Evolutionary conservation across 331 rosid genomes (phyloP), one percentile per base, ranked within the genome.

Genomic region (Ulmus americana): DNA sequence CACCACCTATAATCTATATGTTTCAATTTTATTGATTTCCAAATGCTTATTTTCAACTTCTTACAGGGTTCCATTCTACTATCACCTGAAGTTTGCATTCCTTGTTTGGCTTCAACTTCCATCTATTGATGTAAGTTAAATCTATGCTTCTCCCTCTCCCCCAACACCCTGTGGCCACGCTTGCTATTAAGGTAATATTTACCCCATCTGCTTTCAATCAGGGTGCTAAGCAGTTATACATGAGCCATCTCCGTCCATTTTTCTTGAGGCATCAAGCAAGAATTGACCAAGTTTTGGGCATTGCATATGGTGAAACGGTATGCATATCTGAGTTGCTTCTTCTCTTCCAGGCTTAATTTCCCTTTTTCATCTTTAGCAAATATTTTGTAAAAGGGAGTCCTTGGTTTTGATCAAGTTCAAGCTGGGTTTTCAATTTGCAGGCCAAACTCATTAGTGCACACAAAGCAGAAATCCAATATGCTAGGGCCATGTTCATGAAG

Each of bases 61-160:
- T 40, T 61, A 70, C 83, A 86, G 98, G 98, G 70, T 74, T 78
- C 98, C 98, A 50, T 63, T 88, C 78, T 92, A 92, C 83, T 92
- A 92, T 70, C 98, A 86, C 70, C 10, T 86, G 77, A 89, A 92
- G 84, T 88, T 91, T 64, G 96, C 94, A 48, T 92, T 92, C 82
- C 96, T 92, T 75, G 95, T 92, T 61, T 92, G 98, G 97, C 95
- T 92, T 74, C 98, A 92, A 79, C 96, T 92, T 79, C 98, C 98
- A 22, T 54, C 88, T 38, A 74, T 78, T 40, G 68, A 74, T 85
- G 98, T 89, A 79, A 82, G 96, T 77, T 45, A 1, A 11, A 10
- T 63, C 13, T 8, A 28, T 7, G 14, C 4, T 12, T 1, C 12
- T 3, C 44, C 28, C 39, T 39, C 52, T 14, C 46, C 10, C 52